Evolutionary conservation across 2,329 filamentous ascomycete genomes (phyloP).

Genomic region (Didymella arachidicola): DNA sequence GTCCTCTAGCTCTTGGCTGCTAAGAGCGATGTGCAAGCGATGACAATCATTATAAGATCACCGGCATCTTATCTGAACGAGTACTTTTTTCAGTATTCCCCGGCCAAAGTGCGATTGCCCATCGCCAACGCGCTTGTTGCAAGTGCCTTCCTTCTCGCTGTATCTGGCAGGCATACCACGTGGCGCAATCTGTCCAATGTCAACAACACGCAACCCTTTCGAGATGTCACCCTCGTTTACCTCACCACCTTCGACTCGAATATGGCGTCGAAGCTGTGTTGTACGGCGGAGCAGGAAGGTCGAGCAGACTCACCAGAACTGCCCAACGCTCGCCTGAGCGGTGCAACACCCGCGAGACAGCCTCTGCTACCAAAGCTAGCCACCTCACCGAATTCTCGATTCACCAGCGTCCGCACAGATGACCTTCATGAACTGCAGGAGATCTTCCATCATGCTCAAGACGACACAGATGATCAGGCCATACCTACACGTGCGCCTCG

Average conservation of each 20-base stretch:
- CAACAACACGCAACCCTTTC: slow-evolving; percentile 1
- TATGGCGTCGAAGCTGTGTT: slow-evolving; percentile 48
- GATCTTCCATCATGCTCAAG: slow-evolving; percentile 43
- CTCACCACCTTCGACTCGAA: background rate
- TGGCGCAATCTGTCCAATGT: slow-evolving; percentile 13
- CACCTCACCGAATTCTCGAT: slow-evolving; percentile 35
- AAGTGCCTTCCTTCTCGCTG: slow-evolving; percentile 11
- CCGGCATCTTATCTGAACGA: background rate
- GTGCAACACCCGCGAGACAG: slow-evolving; percentile 36
- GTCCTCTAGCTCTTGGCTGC: no score
- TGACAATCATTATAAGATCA: background rate
- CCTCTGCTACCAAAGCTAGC: slow-evolving; percentile 33
- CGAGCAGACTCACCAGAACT: slow-evolving; percentile 42
- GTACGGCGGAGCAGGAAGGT: slow-evolving; percentile 41
- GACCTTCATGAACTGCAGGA: slow-evolving; percentile 46
- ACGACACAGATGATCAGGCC: slow-evolving; percentile 18
- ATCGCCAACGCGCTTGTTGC: background rate
- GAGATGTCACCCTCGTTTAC: background rate
- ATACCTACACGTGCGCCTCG: slow-evolving; percentile 28
- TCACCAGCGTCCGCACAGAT: slow-evolving; percentile 42
- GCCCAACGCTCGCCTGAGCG: slow-evolving; percentile 43
- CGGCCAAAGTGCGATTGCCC: background rate
- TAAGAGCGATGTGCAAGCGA: background rate
- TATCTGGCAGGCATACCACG: slow-evolving; percentile 21
- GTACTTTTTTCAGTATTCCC: background rate